Evolutionary conservation across 106 monocot species (phyloP), one percentile per base, ranked within the genome.

Genomic region (Allium sativum): DNA sequence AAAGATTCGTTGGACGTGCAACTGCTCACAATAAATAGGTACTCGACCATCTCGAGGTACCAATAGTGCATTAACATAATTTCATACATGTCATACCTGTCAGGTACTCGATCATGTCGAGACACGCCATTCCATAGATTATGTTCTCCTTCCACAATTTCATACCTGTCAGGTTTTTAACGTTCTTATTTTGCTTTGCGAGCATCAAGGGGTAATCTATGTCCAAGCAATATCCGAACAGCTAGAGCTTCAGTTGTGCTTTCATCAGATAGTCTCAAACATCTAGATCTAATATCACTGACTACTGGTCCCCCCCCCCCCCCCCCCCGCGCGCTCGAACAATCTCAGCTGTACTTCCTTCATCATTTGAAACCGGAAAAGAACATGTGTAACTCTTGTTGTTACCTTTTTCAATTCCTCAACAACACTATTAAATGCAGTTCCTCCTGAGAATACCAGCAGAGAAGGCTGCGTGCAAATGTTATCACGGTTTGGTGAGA

Each of bases 231-330:
- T 60, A 42, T 87, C 61, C 74, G 75, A 61, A 98, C 91, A 69
- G 98, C 87, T 70, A 91, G 68, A 43, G 92, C 92, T 79, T 98
- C 92, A 7, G 76, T 53, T 42, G 91, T 92, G 73, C 92, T 98
- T 73, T 92, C 92, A 75, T 92, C 92, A 63, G 98, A 91, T 68
- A 98, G 68, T 73, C 98, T 78, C 67, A 98, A 67, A 48, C 92
- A 98, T 72, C 98, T 92, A 52, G 98, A 98, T 68, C 92, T 65
- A 65, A 98, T 98, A 66, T 98, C 98, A 18, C 98, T 91, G 58
- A 92, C 92, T 72, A 91, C 98, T 22, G 92, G 98, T 60, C 98
- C 98, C 52, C 92, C 98, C 98, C 98, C 60, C n/a, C n/a, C n/a
- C n/a, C n/a, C n/a, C n/a, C n/a, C n/a, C n/a, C n/a, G n/a, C 92